Conservation (phyloP, 2,329 filamentous ascomycete species). For the Thielaviopsis euricoi region DNA sequence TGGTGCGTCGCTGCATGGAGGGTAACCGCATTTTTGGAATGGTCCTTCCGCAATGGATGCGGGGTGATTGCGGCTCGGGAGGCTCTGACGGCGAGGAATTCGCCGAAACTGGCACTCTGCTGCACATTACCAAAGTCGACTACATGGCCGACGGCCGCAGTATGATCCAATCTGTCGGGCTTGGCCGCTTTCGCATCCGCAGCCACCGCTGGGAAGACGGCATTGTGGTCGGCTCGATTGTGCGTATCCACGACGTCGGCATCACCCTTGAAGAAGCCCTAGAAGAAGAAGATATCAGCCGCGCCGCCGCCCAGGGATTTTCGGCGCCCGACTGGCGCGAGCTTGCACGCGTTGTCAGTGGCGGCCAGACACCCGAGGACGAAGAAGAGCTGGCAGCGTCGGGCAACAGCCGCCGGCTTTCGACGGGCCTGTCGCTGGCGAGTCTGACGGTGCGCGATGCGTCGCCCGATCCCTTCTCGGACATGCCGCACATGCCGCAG, state of each 20-base stretch:
- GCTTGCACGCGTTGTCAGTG: background rate
- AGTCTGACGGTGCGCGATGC: background rate
- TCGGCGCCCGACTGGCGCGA: background rate
- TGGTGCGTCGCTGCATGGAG: conserved; percentile 66
- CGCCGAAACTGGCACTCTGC: conserved; percentile 58
- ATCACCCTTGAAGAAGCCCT: conserved; percentile 62
- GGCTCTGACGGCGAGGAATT: conserved; percentile 29
- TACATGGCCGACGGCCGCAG: conserved; percentile 66
- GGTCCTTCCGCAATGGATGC: conserved; percentile 46
- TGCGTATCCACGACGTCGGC: conserved; percentile 67
- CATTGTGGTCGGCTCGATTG: conserved; percentile 59
- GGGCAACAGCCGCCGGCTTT: background rate
- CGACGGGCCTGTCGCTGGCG: background rate
- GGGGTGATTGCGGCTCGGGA: conserved; percentile 21
- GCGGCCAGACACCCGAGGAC: background rate
- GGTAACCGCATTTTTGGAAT: conserved; percentile 69
- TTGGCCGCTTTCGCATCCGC: conserved; percentile 60
- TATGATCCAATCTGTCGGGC: conserved; percentile 59
- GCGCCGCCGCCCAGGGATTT: background rate
- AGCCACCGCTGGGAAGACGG: conserved; percentile 52
- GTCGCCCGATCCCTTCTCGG: conserved; percentile 4
- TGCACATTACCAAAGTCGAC: conserved; percentile 60
- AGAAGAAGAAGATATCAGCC: conserved; percentile 44
- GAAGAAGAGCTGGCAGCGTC: background rate
- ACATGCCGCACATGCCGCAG: background rate